Base-by-base conservation (phyloP, 176 grass and related monocot species). In the Eragrostis nindensis region DNA sequence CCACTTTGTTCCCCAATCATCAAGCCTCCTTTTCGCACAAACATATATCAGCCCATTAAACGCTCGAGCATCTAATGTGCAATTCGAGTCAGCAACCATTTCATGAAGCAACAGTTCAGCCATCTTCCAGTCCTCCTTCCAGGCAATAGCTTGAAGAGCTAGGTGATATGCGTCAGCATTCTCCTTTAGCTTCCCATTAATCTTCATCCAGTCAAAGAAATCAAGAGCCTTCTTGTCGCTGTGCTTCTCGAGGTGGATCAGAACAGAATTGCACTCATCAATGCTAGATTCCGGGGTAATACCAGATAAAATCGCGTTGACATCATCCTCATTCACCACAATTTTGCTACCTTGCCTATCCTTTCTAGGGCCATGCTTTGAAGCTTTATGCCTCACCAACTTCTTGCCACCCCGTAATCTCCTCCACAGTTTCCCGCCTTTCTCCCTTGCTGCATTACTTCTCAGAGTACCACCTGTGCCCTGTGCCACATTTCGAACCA, bases 121-220 rank as follows among this genome's bases (percentile, higher is more conserved):
- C 76, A 19, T 90, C 67, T 73, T 73, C 91, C 91, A 97, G 41
- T 97, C 82, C 89, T 97, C 85, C 79, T 88, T 94, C 89, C 94
- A 92, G 39, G 92, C 89, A 43, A 92, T 78, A 11, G 87, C 87
- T 79, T 93, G 83, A 8, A 94, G 89, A 49, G 85, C 94, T 69
- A 92, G 71, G 36, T 90, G 92, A 78, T 97, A 97, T 0, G 92
- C 94, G 73, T 83, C 73, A 5, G 85, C 21, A 52, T 97, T 97
- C 60, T 67, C 30, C 63, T 86, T 81, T 2, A 97, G 75, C 76
- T 97, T 97, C 50, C 87, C 85, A 9, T 92, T 80, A 76, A 25
- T 47, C 61, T 68, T 97, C 94, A 97, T 97, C 92, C 94, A 94
- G 30, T 89, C 82, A 44, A 97, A 94, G 76, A 94, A 97, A 4